A percentile compares a stretch with the other conserved stretches of the same genome.
Conservation (phyloP, 306 rosid genomes). For the Glycyrrhiza uralensis region DNA sequence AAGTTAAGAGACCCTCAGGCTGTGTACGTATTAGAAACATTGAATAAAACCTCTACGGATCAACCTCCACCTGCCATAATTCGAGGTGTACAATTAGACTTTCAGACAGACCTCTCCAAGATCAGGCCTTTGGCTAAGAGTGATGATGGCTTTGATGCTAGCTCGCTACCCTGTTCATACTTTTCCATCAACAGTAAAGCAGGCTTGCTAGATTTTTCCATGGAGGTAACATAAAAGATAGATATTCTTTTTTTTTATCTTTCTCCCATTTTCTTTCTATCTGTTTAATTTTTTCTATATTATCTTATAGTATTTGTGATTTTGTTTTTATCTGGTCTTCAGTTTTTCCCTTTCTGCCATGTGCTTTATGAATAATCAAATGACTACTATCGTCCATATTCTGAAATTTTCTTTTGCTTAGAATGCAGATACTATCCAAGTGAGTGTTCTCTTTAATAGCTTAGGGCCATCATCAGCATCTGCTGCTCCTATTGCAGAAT, state of each 20-base stretch:
- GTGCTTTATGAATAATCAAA: constrained; percentile 18
- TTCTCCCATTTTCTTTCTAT: background rate
- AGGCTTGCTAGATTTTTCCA: constrained; percentile 32
- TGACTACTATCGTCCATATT: constrained; percentile 25
- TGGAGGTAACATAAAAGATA: constrained; percentile 52
- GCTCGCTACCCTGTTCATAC: constrained; percentile 49
- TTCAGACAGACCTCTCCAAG: constrained; percentile 41
- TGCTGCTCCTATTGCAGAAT: constrained; percentile 66
- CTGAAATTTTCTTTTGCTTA: constrained; percentile 48
- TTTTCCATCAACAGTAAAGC: constrained; percentile 48
- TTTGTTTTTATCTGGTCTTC: background rate
- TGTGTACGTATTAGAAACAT: constrained; percentile 52
- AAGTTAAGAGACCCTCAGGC: constrained; percentile 61
- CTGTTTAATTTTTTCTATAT: constrained; percentile 3
- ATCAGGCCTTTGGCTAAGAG: constrained; percentile 35
- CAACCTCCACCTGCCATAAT: constrained; percentile 55
- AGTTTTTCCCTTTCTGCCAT: background rate
- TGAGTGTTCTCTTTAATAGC: constrained; percentile 70
- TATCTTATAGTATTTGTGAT: background rate
- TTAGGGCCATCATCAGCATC: constrained; percentile 52
- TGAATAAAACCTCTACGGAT: constrained; percentile 42
- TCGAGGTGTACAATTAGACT: constrained; percentile 64
- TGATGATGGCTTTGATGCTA: constrained; percentile 36
- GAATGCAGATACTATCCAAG: constrained; percentile 88
- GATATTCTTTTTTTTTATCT: background rate